Evolutionary conservation across 805 yeast species (phyloP).

Genomic region (Grigorovia jiainica): DNA sequence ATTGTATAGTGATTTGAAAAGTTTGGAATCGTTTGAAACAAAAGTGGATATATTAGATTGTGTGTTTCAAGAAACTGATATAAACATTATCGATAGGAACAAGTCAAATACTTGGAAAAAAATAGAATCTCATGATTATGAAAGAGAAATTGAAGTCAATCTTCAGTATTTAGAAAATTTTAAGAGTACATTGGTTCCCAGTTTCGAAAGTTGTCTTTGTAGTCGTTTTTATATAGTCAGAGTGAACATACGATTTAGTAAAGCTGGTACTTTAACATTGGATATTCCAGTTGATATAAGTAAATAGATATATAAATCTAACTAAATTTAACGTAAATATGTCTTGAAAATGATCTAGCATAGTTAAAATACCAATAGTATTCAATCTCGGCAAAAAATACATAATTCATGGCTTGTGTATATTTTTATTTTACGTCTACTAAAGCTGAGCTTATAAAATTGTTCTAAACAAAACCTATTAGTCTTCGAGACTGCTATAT

Average conservation of each 20-base stretch:
- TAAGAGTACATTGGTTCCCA: slow-evolving; percentile 34
- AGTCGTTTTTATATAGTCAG: slow-evolving; percentile 38
- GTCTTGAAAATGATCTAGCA: too few relatives aligned
- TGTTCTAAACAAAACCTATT: too few relatives aligned
- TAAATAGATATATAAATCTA: too few relatives aligned
- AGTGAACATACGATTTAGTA: slow-evolving; percentile 28
- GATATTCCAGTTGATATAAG: slow-evolving; percentile 9
- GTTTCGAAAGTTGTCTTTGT: slow-evolving; percentile 39
- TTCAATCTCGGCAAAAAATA: too few relatives aligned
- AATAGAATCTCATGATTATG: slow-evolving; percentile 8
- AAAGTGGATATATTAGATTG: too few relatives aligned
- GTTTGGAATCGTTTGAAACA: slow-evolving; percentile 13
- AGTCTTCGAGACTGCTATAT: too few relatives aligned
- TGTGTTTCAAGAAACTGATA: slow-evolving; percentile 20
- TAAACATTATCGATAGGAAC: neutral
- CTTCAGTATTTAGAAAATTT: slow-evolving; percentile 21
- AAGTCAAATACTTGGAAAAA: neutral
- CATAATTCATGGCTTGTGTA: too few relatives aligned
- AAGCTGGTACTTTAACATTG: slow-evolving; percentile 7
- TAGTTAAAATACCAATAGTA: too few relatives aligned
- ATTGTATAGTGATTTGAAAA: slow-evolving; percentile 22
- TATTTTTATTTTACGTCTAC: too few relatives aligned
- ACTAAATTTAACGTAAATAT: too few relatives aligned
- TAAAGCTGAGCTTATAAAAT: too few relatives aligned
- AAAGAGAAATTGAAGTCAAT: slow-evolving; percentile 22